Base-by-base conservation (phyloP, 1,284 basidiomycete species). In the Cryptococcus amylolentus region DNA sequence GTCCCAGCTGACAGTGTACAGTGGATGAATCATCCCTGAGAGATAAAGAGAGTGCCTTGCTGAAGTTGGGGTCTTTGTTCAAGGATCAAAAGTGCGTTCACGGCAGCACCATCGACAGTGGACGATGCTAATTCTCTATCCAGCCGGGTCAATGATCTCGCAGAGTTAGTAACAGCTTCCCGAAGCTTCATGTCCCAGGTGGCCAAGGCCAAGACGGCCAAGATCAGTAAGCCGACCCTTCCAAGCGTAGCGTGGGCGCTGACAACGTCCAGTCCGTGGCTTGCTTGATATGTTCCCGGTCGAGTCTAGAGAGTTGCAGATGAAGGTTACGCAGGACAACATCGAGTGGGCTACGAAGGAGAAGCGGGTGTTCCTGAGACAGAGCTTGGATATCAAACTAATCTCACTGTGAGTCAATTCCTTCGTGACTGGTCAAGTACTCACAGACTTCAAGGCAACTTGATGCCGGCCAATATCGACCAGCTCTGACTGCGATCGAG, bases 201-300 rank as follows among this genome's bases (percentile, higher is more conserved):
- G 1, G 94, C 95, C 27, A 98, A 98, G 77, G 95, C 96, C 8
- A 98, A 98, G 80, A 97, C 95, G 0, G 94, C 95, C 3, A 97
- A 97, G 80, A 85, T 98, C 61, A 93, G 91, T 92, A 63, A 63
- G 88, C 81, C 26, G 5, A 27, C 23, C 18, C 18, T 26, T 12
- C 2, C 47, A 16, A 12, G 27, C 43, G 23, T 53, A 27, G 37
- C n/a, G 49, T 16, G 8, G 41, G 47, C 23, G 0, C 23, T 26
- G 4, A n/a, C 26, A 18, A 9, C 18, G 9, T 47, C 16, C 63
- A 93, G 91, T 95, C 77, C 87, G 94, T 52, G 92, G 91, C 4
- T 82, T 98, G 40, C 89, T 98, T 68, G 89, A 91, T 76, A 89
- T 87, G 80, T 96, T 98, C 80, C 82, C 81, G 35, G 86, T 90